Conservation (phyloP, 2,329 filamentous ascomycete species). For the Penicillium oxalicum region DNA sequence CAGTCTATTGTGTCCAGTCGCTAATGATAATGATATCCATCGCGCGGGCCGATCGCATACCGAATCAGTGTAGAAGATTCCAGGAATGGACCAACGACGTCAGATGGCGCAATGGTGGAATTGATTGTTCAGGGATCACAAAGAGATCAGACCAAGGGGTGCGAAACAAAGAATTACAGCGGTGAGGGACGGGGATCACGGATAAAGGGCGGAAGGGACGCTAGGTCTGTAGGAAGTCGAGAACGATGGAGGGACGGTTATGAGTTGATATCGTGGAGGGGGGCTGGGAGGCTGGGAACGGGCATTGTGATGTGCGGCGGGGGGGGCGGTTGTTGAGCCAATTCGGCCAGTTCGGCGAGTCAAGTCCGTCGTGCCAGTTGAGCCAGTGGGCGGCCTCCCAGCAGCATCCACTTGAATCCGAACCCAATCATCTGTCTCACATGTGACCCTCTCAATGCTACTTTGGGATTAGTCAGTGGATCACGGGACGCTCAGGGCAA, state of each 20-base stretch:
- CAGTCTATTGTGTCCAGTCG: slow-evolving; percentile 11
- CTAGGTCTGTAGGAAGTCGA: slow-evolving; percentile 8
- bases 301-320: slow-evolving; percentile 18
- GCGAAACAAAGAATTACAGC: background rate
- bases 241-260: slow-evolving; percentile 3
- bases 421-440: slow-evolving; percentile 9
- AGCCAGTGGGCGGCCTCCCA: background rate
- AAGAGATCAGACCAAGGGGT: background rate
- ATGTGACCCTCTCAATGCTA: background rate
- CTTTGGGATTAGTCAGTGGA: slow-evolving; percentile 11
- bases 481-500: slow-evolving; percentile 20
- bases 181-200: background rate
- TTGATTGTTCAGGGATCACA: background rate
- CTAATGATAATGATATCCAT: slow-evolving; percentile 5
- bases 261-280: slow-evolving; percentile 19
- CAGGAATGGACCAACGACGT: background rate
- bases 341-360: background rate
- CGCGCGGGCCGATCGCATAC: slow-evolving; percentile 21
- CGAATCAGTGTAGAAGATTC: slow-evolving; percentile 9
- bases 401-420: slow-evolving; percentile 14
- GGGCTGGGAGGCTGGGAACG: slow-evolving; percentile 24
- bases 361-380: background rate
- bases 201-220: slow-evolving; percentile 9
- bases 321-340: background rate
- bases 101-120: background rate